Base-by-base conservation (phyloP, 805 yeast species). In the Metschnikowia henanensis region DNA sequence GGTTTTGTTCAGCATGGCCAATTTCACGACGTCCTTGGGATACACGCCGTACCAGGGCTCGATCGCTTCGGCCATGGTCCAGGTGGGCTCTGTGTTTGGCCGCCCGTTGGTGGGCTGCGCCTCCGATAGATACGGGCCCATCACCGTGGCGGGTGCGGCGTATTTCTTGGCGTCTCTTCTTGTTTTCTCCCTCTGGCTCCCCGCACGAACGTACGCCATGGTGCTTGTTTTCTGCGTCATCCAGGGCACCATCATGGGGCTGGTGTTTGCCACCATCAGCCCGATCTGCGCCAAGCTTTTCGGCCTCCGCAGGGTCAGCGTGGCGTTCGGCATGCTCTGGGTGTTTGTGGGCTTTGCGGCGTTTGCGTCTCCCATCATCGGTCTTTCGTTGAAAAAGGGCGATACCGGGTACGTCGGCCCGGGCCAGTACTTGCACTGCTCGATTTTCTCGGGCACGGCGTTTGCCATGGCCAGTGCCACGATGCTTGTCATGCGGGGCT, bases 21-120 rank as follows among this genome's bases (percentile, higher is more conserved):
- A 81, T 50, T 80, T 76, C 52, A 79, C 87, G 9, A 68, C 74
- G 3, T 75, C 84, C 2, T 53, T 83, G 45, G 89, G 89, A 0
- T 82, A 80, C 52, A 47, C 73, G 5, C 64, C 75, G 2, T 53
- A 66, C 17, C 79, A 82, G 46, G 84, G 84, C 2, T 74, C 86
- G 1, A 63, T 76, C 19, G 83, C 79, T 3, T 62, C 83, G 1
- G 81, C 85, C 15, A 76, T 80, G 83, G 68, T 79, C 8, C 76
- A 80, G 35, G 73, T 79, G 9, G 87, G 87, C 1, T 73, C 75
- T 3, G 60, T 75, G 8, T 45, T 72, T 34, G 84, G 84, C 3
- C 66, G 88, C 51, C 87, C 89, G 1, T 6, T 59, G 0, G 68
- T 76, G 12, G 88, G 89, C 2, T 54, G 60, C 16, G 20, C 79